Conservation (phyloP, 495 filamentous ascomycete species). For the Hypomontagnella monticulosa region DNA sequence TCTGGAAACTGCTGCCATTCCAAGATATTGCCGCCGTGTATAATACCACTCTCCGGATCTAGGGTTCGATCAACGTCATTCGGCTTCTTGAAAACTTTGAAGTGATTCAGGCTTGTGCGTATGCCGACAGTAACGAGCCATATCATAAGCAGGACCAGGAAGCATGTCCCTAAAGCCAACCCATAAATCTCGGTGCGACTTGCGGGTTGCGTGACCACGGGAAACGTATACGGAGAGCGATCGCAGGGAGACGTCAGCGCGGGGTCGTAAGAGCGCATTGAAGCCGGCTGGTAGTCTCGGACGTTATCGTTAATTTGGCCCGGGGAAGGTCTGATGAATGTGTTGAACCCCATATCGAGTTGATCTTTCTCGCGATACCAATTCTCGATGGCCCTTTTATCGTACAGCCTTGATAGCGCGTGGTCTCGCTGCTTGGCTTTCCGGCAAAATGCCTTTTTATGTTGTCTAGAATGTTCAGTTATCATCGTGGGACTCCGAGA, state of each 20-base stretch:
- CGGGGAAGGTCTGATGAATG: not conserved
- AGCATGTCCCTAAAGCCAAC: constrained; percentile 25
- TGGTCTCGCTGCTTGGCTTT: constrained; percentile 10
- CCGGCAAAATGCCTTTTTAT: constrained; percentile 15
- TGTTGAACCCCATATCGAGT: constrained; percentile 9
- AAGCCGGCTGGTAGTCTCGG: not conserved
- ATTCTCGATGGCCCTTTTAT: not conserved
- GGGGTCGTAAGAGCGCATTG: not conserved
- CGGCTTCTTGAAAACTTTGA: not conserved
- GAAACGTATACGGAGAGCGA: not conserved
- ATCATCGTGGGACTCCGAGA: constrained; percentile 3
- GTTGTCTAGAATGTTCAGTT: constrained; percentile 22
- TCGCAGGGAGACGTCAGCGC: constrained; percentile 6
- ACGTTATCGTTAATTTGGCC: not conserved
- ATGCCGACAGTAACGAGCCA: constrained; percentile 24
- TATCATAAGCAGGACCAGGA: constrained; percentile 21
- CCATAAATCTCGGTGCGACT: constrained; percentile 19
- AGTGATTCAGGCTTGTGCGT: not conserved
- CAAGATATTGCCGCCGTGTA: not conserved
- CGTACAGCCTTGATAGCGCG: not conserved
- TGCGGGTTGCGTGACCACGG: constrained; percentile 3
- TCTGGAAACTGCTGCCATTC: not conserved
- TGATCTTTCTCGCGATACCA: not conserved
- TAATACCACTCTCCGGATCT: constrained; percentile 10
- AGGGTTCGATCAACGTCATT: not conserved